Evolutionary conservation across 2,329 filamentous ascomycete species (phyloP).

Genomic region (Calonectria hawksworthii): DNA sequence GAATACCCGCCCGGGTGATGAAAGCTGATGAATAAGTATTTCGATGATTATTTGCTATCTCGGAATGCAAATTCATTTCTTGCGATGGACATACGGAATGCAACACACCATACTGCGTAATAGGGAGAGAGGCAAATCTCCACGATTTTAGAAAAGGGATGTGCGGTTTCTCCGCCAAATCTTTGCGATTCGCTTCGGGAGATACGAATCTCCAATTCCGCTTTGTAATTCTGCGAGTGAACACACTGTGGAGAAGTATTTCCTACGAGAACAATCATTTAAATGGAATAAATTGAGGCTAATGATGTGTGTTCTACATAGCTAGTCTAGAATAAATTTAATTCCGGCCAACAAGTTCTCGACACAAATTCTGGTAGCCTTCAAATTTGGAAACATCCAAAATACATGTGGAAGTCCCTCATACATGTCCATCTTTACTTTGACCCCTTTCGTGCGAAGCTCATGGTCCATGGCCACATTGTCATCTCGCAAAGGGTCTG

Average conservation of each 20-base stretch:
- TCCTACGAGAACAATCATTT: background rate
- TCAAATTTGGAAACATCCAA: background rate
- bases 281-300: background rate
- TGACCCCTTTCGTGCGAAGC: background rate
- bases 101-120: background rate
- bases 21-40: background rate
- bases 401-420: background rate
- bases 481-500: background rate
- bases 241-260: background rate
- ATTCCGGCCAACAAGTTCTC: background rate
- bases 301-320: no score
- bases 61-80: background rate
- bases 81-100: accelerated
- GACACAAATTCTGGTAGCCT: background rate
- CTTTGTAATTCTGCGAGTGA: background rate
- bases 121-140: background rate
- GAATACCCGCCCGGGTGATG: background rate
- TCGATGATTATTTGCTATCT: background rate
- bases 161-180: background rate
- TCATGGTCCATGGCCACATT: background rate
- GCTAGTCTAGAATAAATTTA: background rate
- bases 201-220: background rate
- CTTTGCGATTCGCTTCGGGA: background rate
- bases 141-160: background rate
- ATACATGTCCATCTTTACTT: background rate